phyloP scores from a whole-genome alignment of 116 monocot genomes.

The Trichopus zeylanicus region DNA sequence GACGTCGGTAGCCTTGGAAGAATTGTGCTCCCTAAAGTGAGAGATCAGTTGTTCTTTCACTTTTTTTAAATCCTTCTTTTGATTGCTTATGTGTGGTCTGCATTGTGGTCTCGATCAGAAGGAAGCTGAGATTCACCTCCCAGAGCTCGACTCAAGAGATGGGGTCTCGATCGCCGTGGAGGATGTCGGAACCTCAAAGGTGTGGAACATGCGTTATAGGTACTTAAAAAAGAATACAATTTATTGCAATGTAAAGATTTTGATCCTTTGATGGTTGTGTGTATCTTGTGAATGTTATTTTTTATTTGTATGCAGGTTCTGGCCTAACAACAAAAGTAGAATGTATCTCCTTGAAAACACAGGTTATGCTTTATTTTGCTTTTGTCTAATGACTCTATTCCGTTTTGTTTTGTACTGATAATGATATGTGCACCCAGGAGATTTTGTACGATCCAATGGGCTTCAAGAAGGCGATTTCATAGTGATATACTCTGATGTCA shows the following conservation, averaged over 20 bases:
- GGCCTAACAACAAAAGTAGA: slow-evolving; percentile 99
- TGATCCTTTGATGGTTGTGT: background rate
- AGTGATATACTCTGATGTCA: slow-evolving; percentile 85
- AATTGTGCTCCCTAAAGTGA: slow-evolving; percentile 94
- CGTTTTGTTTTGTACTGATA: background rate
- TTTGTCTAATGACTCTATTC: no score
- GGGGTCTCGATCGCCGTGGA: slow-evolving; percentile 91
- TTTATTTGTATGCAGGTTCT: slow-evolving; percentile 35
- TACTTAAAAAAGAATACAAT: background rate
- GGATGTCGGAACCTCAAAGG: slow-evolving; percentile 74
- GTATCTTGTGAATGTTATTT: background rate
- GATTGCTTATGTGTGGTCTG: background rate
- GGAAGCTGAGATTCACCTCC: slow-evolving; percentile 88
- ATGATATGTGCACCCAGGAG: slow-evolving; percentile 28
- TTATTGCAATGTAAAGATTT: no score
- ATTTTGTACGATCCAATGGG: slow-evolving; percentile 75
- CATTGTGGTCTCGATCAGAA: slow-evolving; percentile 36
- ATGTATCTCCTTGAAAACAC: slow-evolving; percentile 98
- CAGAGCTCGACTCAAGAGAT: slow-evolving; percentile 84
- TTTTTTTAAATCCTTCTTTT: no score
- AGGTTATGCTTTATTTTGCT: slow-evolving; percentile 39
- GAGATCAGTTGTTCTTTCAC: no score
- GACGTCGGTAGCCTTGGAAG: slow-evolving; percentile 91
- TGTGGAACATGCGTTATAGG: slow-evolving; percentile 98
- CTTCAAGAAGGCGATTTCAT: slow-evolving; percentile 97